Evolutionary conservation across 345 rosid genomes (phyloP), one percentile per base, ranked within the genome.

Genomic region (Boechera stricta): DNA sequence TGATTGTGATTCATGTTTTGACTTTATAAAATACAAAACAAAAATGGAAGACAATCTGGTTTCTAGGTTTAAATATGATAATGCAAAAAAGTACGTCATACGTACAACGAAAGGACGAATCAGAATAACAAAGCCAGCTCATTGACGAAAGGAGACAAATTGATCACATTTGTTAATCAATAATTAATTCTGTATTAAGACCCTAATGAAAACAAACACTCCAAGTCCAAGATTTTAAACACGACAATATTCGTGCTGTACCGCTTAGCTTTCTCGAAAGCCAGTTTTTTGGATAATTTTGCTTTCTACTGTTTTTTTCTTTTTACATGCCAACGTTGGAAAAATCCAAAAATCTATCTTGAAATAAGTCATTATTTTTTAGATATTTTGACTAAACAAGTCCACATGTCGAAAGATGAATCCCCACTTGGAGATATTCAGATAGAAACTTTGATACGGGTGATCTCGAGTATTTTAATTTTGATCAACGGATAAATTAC

Each of bases 81-180:
- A 45, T 69, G 71, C 75, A 69, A 42, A 58, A 57, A 54, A 21
- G 65, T 71, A 71, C 54, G 76, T 70, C 49, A 69, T 63, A 77
- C 76, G 81, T 77, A 71, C 80, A 71, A 64, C 76, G 72, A 77
- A 77, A 56, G 66, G 80, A 77, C 76, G 80, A 44, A 63, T 55
- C 41, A 63, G 0, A 64, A 56, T 38, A 71, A 63, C 10, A 16
- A 55, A 71, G 76, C 51, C 80, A 77, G 56, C 80, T 69, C 76
- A 69, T 70, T 64, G 51, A 54, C 51, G 42, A 70, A 69, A 51
- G 58, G 32, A 24, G 52, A 55, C 65, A 70, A 64, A 77, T n/a
- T 28, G 10, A 70, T 77, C 6, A 44, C 44, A 61, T 52, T 32
- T 69, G 56, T 16, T 61, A 29, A 42, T 41, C 16, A 61, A 41